Conservation (phyloP, 768 basidiomycete species). For the Boletus tylopilopsis region DNA sequence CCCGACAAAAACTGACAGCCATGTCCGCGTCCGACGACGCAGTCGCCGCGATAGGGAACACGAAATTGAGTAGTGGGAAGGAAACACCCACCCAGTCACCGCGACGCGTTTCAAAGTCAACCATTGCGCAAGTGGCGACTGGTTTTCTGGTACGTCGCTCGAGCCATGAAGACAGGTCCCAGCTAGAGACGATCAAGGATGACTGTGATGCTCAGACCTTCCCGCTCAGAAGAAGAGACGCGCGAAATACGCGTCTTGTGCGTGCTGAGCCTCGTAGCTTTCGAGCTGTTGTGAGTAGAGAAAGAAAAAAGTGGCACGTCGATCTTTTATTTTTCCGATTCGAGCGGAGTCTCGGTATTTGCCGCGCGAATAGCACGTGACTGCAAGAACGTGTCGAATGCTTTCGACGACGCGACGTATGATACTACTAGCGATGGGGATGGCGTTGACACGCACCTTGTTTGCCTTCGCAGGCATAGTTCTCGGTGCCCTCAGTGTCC, state of each 20-base stretch:
- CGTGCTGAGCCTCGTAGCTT: constrained; percentile 30
- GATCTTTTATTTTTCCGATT: constrained; percentile 4
- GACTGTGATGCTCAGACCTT: constrained; percentile 32
- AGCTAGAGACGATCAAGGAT: constrained; percentile 28
- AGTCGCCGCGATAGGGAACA: constrained; percentile 20
- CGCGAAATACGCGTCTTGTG: constrained; percentile 16
- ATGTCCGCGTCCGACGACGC: constrained; percentile 14
- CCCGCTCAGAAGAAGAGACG: constrained; percentile 30
- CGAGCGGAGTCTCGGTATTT: constrained; percentile 20
- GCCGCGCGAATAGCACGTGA: constrained; percentile 20
- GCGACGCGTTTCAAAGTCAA: constrained; percentile 27
- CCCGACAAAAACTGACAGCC: not conserved
- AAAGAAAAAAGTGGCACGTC: not conserved
- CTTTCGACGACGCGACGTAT: too few species aligned
- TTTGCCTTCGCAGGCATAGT: constrained; percentile 16
- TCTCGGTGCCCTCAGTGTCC: constrained; percentile 11
- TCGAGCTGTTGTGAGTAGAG: constrained; percentile 24
- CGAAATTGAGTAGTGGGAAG: not conserved
- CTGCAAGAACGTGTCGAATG: constrained; percentile 10
- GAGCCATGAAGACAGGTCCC: constrained; percentile 26
- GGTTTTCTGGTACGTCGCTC: constrained; percentile 30
- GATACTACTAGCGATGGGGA: not conserved
- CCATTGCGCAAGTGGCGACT: constrained; percentile 14
- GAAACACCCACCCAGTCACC: constrained; percentile 24
- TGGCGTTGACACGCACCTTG: constrained; percentile 13